Conservation (phyloP, 805 yeast genomes). For the Hanseniaspora lachancei region DNA sequence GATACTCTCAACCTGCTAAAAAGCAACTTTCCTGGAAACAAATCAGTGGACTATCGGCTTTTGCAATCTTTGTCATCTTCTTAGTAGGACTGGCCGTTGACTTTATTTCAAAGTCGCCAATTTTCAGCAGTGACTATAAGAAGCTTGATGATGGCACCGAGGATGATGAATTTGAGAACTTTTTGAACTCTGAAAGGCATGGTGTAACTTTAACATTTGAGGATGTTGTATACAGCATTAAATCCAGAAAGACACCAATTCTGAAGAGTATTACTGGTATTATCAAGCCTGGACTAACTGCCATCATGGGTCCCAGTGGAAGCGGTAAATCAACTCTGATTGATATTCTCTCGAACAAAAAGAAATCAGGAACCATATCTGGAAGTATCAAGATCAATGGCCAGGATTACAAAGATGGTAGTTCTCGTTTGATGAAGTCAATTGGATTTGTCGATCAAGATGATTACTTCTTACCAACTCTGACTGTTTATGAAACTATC, state of each 20-base stretch:
- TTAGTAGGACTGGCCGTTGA: slow-evolving; percentile 29
- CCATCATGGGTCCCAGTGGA: slow-evolving; percentile 98
- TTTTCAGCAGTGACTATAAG: slow-evolving; percentile 32
- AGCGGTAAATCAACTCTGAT: slow-evolving; percentile 93
- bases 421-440: slow-evolving; percentile 30
- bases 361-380: slow-evolving; percentile 54
- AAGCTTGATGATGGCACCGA: neutral
- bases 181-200: slow-evolving; percentile 36
- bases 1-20: slow-evolving; percentile 36
- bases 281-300: slow-evolving; percentile 76
- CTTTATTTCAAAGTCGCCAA: slow-evolving; percentile 47
- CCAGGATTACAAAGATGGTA: slow-evolving; percentile 16
- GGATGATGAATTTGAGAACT: slow-evolving; percentile 28
- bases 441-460: slow-evolving; percentile 96
- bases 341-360: slow-evolving; percentile 81
- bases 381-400: slow-evolving; percentile 78
- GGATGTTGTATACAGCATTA: slow-evolving; percentile 47
- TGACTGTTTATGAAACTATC: slow-evolving; percentile 92
- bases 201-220: slow-evolving; percentile 71
- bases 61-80: slow-evolving; percentile 29
- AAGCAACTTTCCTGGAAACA: slow-evolving; percentile 34
- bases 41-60: slow-evolving; percentile 33
- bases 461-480: slow-evolving; percentile 76
- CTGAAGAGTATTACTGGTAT: slow-evolving; percentile 57
- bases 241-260: slow-evolving; percentile 31